Evolutionary conservation across 495 filamentous ascomycete species (phyloP).

Genomic region (Podospora comata): DNA sequence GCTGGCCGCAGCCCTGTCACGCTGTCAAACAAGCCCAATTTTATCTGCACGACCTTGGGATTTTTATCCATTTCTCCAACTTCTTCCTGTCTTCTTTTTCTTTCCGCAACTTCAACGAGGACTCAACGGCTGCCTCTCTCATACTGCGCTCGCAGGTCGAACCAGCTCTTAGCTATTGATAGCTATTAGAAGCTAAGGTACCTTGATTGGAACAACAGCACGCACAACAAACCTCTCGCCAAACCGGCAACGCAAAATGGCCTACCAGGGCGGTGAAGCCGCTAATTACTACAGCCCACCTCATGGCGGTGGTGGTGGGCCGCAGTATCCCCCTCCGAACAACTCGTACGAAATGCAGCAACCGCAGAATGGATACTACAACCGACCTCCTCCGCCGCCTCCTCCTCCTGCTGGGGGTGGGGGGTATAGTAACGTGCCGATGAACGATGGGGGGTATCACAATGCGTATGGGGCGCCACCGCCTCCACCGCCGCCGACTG

Average conservation of each 20-base stretch:
- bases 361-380: conserved; percentile 23
- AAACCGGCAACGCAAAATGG: conserved; percentile 12
- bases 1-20: not conserved
- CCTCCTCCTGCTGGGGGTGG: not conserved
- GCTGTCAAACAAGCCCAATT: not conserved
- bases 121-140: too few species aligned
- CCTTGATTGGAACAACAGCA: too few species aligned
- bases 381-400: conserved; percentile 14
- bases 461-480: conserved; percentile 8
- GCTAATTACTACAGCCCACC: conserved; percentile 27
- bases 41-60: not conserved
- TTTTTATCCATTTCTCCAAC: not conserved
- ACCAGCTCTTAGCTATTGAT: too few species aligned
- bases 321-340: conserved; percentile 24
- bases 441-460: conserved; percentile 17
- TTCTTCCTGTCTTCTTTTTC: not conserved
- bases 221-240: too few species aligned
- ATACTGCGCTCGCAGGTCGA: too few species aligned
- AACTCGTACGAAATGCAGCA: conserved; percentile 30
- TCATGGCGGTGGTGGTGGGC: conserved; percentile 2
- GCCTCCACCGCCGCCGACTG: conserved; percentile 18
- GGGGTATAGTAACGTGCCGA: not conserved
- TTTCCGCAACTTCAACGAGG: not conserved
- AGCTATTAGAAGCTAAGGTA: too few species aligned
- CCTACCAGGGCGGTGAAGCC: conserved; percentile 22